A percentile compares a stretch with the other conserved stretches of the same genome.
phyloP scores from a whole-genome alignment of 202 grass and related monocot species.

The Alloteropsis angusta region DNA sequence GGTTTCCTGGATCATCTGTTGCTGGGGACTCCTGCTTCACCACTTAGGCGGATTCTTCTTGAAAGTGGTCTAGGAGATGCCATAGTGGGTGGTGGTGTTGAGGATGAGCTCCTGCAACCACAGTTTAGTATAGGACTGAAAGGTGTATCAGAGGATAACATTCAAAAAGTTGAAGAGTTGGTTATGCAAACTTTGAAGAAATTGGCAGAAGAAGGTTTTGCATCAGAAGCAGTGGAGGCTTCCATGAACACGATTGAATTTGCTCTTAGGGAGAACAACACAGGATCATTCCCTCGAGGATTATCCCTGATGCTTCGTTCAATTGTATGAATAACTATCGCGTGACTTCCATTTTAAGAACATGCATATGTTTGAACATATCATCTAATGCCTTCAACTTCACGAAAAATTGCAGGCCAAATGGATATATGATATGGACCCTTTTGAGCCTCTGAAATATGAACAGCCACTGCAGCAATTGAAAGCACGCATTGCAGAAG shows the following conservation, averaged over 20 bases:
- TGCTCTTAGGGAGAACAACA: conserved; percentile 88
- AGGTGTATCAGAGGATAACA: conserved; percentile 76
- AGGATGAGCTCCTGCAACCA: conserved; percentile 95
- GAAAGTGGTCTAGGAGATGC: conserved; percentile 91
- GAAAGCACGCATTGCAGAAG: conserved; percentile 73
- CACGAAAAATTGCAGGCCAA: conserved; percentile 59
- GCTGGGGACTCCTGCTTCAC: conserved; percentile 90
- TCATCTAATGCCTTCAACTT: conserved; percentile 15
- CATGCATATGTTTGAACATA: not conserved
- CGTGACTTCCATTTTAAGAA: conserved; percentile 1
- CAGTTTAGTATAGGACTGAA: conserved; percentile 96
- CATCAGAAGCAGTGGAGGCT: conserved; percentile 88
- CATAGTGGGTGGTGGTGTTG: conserved; percentile 91
- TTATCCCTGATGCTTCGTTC: conserved; percentile 97
- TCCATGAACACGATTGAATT: conserved; percentile 99
- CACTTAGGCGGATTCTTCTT: conserved; percentile 78
- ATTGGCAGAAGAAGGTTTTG: conserved; percentile 77
- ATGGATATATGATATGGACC: conserved; percentile 99
- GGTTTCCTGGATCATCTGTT: conserved; percentile 93
- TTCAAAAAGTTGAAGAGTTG: conserved; percentile 79
- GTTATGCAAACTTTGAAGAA: conserved; percentile 77
- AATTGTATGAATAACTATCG: conserved; percentile 51
- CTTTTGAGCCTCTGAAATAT: conserved; percentile 98
- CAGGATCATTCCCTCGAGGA: conserved; percentile 88
- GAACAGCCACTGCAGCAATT: conserved; percentile 73